phyloP scores from a whole-genome alignment of 106 monocot species.

The Chionographis japonica region DNA sequence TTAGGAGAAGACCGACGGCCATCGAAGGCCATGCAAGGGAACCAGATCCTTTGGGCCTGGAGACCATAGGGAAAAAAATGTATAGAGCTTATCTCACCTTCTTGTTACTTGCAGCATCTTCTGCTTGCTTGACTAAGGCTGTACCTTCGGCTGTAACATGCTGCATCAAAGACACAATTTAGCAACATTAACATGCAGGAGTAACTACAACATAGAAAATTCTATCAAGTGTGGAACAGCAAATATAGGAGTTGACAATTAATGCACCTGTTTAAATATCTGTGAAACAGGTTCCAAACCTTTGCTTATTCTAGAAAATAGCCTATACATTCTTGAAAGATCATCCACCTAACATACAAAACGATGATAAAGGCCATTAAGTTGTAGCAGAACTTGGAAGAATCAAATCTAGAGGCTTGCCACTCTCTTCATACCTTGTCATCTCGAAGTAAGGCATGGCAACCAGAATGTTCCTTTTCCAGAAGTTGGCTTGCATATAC shows the following conservation, averaged over 20 bases:
- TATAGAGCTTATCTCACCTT: conserved; percentile 26
- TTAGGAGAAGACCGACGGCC: too few species aligned
- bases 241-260: not conserved
- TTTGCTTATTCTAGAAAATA: conserved; percentile 20
- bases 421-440: conserved; percentile 38
- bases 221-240: not conserved
- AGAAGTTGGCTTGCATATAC: conserved; percentile 64
- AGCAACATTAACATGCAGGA: not conserved
- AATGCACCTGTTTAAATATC: conserved; percentile 31
- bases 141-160: conserved; percentile 73
- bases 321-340: conserved; percentile 34
- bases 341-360: conserved; percentile 28
- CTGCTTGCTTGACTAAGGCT: conserved; percentile 64
- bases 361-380: not conserved
- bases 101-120: conserved; percentile 76
- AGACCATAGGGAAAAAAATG: too few species aligned
- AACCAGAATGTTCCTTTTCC: conserved; percentile 88
- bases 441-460: conserved; percentile 67
- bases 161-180: conserved; percentile 11
- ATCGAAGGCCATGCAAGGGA: too few species aligned
- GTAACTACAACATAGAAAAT: not conserved
- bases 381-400: not conserved
- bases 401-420: not conserved
- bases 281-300: conserved; percentile 29
- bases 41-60: too few species aligned